These are phyloP conservation scores for Geotrichum australiense DNA, from an alignment of 1,139 yeast genomes.

Conservation along the genomic window DNA sequence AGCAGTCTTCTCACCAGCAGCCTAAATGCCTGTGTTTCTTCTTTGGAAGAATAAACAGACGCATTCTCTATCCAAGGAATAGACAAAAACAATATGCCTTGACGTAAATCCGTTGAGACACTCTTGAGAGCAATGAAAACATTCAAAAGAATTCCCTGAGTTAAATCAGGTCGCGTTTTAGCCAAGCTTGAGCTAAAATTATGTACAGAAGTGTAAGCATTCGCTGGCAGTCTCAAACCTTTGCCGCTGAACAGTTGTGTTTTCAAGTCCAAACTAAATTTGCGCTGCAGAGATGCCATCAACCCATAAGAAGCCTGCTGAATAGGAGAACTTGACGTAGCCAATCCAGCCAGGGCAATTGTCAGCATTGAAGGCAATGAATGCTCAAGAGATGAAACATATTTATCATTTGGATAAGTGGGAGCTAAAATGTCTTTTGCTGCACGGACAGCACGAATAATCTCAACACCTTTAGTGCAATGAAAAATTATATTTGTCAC, in stretches of 20 bases:
- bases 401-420: background rate
- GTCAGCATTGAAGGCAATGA: constrained; percentile 40
- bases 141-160: constrained; percentile 55
- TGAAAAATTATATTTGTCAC: constrained; percentile 20
- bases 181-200: constrained; percentile 57
- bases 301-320: constrained; percentile 59
- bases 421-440: constrained; percentile 24
- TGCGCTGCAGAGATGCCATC: constrained; percentile 54
- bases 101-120: constrained; percentile 33
- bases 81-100: constrained; percentile 48
- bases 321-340: constrained; percentile 52
- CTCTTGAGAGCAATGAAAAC: constrained; percentile 52
- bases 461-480: constrained; percentile 23
- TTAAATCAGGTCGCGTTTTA: constrained; percentile 48
- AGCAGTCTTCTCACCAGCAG: constrained; percentile 59
- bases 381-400: constrained; percentile 6
- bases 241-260: constrained; percentile 47
- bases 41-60: constrained; percentile 37
- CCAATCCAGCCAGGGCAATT: constrained; percentile 60
- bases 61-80: constrained; percentile 78
- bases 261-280: constrained; percentile 54
- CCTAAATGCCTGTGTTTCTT: constrained; percentile 52
- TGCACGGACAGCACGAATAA: constrained; percentile 26
- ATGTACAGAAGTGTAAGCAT: constrained; percentile 57
- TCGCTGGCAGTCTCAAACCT: constrained; percentile 66